These are phyloP conservation scores for Ananas comosus DNA, from an alignment of 176 grass and related monocot species.

Conservation along the genomic window DNA sequence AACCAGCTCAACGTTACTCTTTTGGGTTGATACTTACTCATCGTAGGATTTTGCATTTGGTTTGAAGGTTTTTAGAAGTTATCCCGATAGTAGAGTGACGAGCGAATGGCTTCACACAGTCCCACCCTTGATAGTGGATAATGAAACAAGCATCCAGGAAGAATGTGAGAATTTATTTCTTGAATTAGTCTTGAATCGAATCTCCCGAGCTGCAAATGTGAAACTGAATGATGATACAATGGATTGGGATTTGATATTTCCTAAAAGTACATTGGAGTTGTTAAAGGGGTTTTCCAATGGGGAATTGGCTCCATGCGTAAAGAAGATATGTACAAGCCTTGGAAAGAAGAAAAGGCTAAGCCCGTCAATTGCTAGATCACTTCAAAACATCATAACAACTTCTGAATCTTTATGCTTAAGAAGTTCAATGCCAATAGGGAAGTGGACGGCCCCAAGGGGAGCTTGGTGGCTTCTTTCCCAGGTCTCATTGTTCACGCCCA, in stretches of 20 bases:
- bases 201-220: constrained; percentile 47
- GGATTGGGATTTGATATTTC: constrained; percentile 42
- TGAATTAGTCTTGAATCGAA: constrained; percentile 74
- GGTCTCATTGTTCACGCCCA: constrained; percentile 63
- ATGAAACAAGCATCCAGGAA: constrained; percentile 81
- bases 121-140: constrained; percentile 73
- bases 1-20: no score
- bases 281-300: constrained; percentile 69
- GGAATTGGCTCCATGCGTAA: constrained; percentile 65
- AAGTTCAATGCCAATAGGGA: constrained; percentile 46
- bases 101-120: constrained; percentile 87
- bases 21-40: no score
- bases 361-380: constrained; percentile 50
- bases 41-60: not conserved
- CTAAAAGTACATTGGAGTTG: constrained; percentile 56
- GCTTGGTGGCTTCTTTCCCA: constrained; percentile 91
- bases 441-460: constrained; percentile 65
- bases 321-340: constrained; percentile 78
- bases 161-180: constrained; percentile 93
- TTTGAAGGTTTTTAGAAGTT: constrained; percentile 56
- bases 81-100: constrained; percentile 55
- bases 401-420: constrained; percentile 58
- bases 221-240: constrained; percentile 27
- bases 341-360: constrained; percentile 95
- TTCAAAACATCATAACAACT: constrained; percentile 69